Conservation (phyloP, 2,329 filamentous ascomycete genomes). For the Pestalotiopsis sp. region DNA sequence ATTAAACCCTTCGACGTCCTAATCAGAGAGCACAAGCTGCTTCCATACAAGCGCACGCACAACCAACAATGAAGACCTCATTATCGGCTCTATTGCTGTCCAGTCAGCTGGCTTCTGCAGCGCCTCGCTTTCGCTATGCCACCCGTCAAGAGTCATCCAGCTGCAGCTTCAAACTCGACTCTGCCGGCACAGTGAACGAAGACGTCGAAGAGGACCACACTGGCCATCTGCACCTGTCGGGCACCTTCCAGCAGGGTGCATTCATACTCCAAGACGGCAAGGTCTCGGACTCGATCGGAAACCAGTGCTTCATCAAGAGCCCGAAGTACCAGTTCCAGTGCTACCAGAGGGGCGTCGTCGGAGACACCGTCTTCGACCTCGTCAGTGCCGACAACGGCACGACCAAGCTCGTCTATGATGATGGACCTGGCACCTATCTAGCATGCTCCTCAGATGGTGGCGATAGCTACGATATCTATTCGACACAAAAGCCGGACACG, state of each 20-base stretch:
- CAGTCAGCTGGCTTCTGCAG: not conserved
- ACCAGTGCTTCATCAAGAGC: conserved; percentile 30
- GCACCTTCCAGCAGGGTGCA: conserved; percentile 27
- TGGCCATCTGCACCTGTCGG: conserved; percentile 27
- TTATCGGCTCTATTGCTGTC: not conserved
- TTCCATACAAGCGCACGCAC: not conserved
- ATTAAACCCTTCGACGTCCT: too few species aligned
- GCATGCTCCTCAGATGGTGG: conserved; percentile 26
- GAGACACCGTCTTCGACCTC: conserved; percentile 27
- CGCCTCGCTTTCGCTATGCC: not conserved
- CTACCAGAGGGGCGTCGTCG: conserved; percentile 22
- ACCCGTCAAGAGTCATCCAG: conserved; percentile 2
- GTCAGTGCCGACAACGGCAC: conserved; percentile 18
- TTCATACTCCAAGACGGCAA: conserved; percentile 29
- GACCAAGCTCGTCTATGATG: conserved; percentile 27
- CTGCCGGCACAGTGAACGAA: conserved; percentile 25
- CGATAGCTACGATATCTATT: conserved; percentile 28
- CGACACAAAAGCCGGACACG: conserved; percentile 21
- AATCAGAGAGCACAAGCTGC: too few species aligned
- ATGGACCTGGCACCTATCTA: conserved; percentile 23
- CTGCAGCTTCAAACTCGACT: conserved; percentile 30
- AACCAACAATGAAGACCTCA: conserved; percentile 1
- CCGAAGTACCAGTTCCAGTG: conserved; percentile 29
- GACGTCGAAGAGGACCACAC: conserved; percentile 26
- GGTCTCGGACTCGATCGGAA: conserved; percentile 25